phyloP scores from a whole-genome alignment of 495 filamentous ascomycete species.

The Evernia prunastri region DNA sequence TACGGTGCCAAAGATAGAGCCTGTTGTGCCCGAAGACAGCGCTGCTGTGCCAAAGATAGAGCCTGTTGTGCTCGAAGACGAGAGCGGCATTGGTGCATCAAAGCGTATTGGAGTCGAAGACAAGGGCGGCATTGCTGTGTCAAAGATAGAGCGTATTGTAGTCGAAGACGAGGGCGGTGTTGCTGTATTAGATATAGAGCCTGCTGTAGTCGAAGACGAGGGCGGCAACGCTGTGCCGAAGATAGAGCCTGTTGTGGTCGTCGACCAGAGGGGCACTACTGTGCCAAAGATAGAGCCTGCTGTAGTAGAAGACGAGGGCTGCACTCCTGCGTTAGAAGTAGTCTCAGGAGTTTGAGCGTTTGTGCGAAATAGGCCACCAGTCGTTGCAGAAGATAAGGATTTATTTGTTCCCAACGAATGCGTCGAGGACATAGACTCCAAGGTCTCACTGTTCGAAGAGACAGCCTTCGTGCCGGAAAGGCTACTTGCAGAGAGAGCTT shows the following conservation, averaged over 20 bases:
- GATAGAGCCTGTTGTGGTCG: no score
- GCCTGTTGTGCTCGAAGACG: not conserved
- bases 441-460: not conserved
- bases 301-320: not conserved
- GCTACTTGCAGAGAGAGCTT: not conserved
- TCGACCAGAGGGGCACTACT: no score
- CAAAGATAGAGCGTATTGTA: no score
- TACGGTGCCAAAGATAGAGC: not conserved
- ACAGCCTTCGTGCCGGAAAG: not conserved
- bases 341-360: not conserved
- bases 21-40: not conserved
- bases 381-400: constrained; percentile 1
- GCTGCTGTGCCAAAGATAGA: not conserved
- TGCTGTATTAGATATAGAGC: no score
- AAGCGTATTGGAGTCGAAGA: no score
- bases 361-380: not conserved
- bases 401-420: not conserved
- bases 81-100: not conserved
- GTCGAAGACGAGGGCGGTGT: no score
- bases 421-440: not conserved
- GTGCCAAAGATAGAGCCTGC: not conserved
- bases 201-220: no score
- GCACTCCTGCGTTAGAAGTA: not conserved
- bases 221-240: no score
- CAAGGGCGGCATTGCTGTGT: no score